Conservation (phyloP, 2,329 filamentous ascomycete species). For the Aureobasidium sp. region DNA sequence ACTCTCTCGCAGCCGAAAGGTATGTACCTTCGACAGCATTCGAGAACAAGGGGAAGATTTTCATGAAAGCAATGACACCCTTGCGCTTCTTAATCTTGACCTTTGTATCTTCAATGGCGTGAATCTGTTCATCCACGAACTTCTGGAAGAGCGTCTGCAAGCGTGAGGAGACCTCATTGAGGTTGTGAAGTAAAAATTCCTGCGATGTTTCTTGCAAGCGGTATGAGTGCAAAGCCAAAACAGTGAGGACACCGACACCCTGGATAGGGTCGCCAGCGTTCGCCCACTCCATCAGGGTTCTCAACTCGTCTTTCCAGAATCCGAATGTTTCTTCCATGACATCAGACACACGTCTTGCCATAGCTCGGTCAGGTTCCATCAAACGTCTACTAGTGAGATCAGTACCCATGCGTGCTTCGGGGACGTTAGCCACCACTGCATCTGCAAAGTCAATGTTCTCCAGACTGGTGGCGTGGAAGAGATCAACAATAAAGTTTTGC, state of each 20-base stretch:
- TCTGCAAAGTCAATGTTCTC: constrained; percentile 78
- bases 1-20: constrained; percentile 30
- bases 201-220: constrained; percentile 85
- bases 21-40: constrained; percentile 78
- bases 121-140: constrained; percentile 90
- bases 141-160: constrained; percentile 71
- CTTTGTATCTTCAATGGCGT: constrained; percentile 94
- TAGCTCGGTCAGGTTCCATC: constrained; percentile 79
- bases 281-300: constrained; percentile 76
- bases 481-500: constrained; percentile 94
- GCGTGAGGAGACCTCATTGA: constrained; percentile 63
- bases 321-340: constrained; percentile 84
- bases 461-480: constrained; percentile 88
- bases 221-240: constrained; percentile 68
- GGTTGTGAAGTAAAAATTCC: constrained; percentile 71
- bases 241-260: constrained; percentile 77
- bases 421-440: constrained; percentile 55
- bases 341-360: constrained; percentile 75
- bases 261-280: constrained; percentile 76
- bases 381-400: constrained; percentile 66
- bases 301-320: constrained; percentile 70
- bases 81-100: constrained; percentile 99
- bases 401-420: constrained; percentile 55
- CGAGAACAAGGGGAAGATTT: constrained; percentile 84
- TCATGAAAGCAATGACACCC: constrained; percentile 91